Base-by-base conservation (phyloP, 495 filamentous ascomycete species). In the Tuber microsphaerosporum region DNA sequence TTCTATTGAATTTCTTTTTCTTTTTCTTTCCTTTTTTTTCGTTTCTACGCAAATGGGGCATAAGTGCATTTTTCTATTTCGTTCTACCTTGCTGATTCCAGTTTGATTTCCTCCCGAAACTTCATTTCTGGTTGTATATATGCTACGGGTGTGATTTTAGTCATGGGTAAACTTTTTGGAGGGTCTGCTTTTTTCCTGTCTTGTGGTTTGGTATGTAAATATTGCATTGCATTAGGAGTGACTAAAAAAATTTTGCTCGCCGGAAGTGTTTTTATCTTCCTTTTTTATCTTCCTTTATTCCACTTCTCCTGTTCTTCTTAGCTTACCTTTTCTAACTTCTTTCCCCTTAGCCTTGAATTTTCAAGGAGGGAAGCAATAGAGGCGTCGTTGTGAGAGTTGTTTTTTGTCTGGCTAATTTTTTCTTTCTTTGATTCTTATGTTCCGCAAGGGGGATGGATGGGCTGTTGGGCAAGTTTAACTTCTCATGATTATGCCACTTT, bases 201-300 rank as follows among this genome's bases (percentile, higher is more conserved):
- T 45, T 73, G 48, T 0, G 19, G 42, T 41, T n/a, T 61, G 31
- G 61, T 44, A 34, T 76, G 75, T 76, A 76, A 73, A 76, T 76
- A 73, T 56, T 73, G 69, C 70, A 73, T 75, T 75, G 74, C 70
- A 73, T 75, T 73, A 22, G 74, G 74, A 45, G 37, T 70, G 74
- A 34, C 34, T 43, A 65, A 43, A 73, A 69, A 69, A 43, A 56
- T 20, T 41, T 31, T 44, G 69, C 51, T 46, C 61, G 9, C 31
- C 56, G 34, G 43, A 71, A 56, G 51, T 39, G 3, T 31, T 75
- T 70, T 70, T 56, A 22, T 68, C 39, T 37, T 9, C n/a, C 39
- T 70, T 70, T 69, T 48, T 70, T 39, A 0, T 39, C 31, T 45
- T 46, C 12, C n/a, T 20, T 39, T 74, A 31, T 31, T 31, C 14